These are phyloP conservation scores for Scutellaria minor DNA, from an alignment of 257 asterid species.

Conservation along the genomic window DNA sequence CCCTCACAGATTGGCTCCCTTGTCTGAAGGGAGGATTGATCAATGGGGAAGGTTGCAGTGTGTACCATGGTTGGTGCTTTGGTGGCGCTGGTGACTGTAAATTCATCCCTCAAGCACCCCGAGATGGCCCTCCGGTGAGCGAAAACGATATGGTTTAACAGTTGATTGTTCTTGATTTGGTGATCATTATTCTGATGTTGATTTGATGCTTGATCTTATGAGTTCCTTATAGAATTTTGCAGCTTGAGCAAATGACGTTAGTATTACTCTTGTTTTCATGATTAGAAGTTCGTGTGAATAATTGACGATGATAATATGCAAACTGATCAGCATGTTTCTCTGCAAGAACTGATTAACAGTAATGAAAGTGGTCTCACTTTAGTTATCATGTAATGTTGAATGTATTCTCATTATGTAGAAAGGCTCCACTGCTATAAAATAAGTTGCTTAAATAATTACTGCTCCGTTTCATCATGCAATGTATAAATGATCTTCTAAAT, in stretches of 20 bases:
- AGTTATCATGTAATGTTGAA: no score
- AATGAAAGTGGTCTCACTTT: no score
- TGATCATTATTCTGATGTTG: not conserved
- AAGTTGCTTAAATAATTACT: not conserved
- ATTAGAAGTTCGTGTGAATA: no score
- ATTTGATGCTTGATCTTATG: conserved; percentile 8
- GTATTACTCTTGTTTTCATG: no score
- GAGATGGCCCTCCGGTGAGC: conserved; percentile 83
- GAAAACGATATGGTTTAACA: not conserved
- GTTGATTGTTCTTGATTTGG: not conserved
- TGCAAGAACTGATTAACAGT: not conserved
- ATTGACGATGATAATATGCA: no score
- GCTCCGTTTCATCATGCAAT: not conserved
- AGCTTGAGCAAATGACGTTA: not conserved
- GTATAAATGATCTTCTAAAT: not conserved
- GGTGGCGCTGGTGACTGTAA: conserved; percentile 83
- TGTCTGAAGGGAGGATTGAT: conserved; percentile 92
- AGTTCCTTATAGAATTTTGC: not conserved
- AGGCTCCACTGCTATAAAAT: no score
- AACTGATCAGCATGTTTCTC: not conserved
- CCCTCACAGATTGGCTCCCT: conserved; percentile 87
- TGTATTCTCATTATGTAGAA: no score
- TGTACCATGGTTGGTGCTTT: conserved; percentile 95
- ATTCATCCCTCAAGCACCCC: conserved; percentile 84
- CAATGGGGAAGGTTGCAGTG: conserved; percentile 92